Evolutionary conservation across 2,329 filamentous ascomycete genomes (phyloP).

Genomic region (Monilinia vaccinii-corymbosi): DNA sequence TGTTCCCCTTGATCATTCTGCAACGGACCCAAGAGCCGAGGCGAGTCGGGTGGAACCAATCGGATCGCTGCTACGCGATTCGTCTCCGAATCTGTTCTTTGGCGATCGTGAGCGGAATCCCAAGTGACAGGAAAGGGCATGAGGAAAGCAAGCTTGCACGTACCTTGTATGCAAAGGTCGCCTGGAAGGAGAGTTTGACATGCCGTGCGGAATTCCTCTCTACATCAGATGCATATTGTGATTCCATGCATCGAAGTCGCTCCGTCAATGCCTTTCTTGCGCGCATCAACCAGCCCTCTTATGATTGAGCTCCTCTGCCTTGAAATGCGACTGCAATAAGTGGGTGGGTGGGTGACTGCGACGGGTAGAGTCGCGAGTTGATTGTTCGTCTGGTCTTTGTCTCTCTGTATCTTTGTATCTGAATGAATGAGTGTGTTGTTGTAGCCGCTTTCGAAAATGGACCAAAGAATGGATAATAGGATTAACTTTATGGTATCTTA

Average conservation of each 20-base stretch:
- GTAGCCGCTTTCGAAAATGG: neutral
- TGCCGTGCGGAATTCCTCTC: conserved; percentile 14
- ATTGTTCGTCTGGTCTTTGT: conserved; percentile 2
- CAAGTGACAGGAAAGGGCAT: neutral
- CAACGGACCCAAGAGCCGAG: conserved; percentile 14
- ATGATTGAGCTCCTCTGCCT: neutral
- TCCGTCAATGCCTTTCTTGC: neutral
- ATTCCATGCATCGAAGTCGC: conserved; percentile 9
- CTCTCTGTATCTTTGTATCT: neutral
- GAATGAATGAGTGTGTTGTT: neutral
- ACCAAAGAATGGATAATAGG: neutral
- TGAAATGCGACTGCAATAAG: neutral
- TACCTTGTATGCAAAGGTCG: conserved; percentile 14
- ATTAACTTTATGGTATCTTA: neutral
- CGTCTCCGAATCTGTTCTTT: conserved; percentile 21
- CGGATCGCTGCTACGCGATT: conserved; percentile 19
- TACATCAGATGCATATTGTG: conserved; percentile 11
- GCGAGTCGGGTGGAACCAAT: conserved; percentile 17
- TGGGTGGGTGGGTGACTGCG: neutral
- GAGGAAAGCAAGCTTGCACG: neutral
- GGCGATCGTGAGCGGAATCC: conserved; percentile 6
- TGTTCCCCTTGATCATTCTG: neutral
- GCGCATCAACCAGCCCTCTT: neutral
- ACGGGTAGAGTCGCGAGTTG: neutral
- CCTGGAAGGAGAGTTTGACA: conserved; percentile 15